Evolutionary conservation across 345 rosid genomes (phyloP).

Genomic region (Pistacia atlantica): DNA sequence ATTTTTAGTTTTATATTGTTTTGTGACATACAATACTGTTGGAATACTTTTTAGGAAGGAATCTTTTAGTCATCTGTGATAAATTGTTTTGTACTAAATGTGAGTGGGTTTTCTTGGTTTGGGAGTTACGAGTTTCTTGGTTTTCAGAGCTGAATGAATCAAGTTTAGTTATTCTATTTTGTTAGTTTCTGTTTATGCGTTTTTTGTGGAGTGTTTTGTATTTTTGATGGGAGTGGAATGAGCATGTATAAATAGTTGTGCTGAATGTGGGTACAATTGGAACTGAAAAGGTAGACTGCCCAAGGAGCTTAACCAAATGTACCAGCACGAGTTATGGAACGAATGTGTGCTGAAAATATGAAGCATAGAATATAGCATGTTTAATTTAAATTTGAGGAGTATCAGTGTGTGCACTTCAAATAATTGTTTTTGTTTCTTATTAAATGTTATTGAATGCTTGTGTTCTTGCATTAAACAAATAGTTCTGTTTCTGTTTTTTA

Average conservation of each 20-base stretch:
- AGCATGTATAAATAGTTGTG: too few species aligned
- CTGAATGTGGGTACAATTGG: too few species aligned
- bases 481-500: background rate
- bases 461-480: background rate
- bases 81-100: background rate
- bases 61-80: background rate
- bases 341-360: too few species aligned
- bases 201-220: too few species aligned
- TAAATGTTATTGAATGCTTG: background rate
- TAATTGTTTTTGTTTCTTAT: background rate
- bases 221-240: too few species aligned
- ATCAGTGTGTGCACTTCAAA: background rate
- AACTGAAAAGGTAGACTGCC: too few species aligned
- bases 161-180: background rate
- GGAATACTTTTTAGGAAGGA: background rate
- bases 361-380: too few species aligned
- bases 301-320: too few species aligned
- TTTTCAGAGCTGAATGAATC: background rate
- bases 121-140: background rate
- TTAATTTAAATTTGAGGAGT: background rate
- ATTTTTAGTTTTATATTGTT: background rate
- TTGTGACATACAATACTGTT: background rate
- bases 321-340: too few species aligned
- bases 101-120: background rate
- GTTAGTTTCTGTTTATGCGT: too few species aligned